phyloP scores from a whole-genome alignment of 495 filamentous ascomycete genomes.

The Aspergillus hancockii region DNA sequence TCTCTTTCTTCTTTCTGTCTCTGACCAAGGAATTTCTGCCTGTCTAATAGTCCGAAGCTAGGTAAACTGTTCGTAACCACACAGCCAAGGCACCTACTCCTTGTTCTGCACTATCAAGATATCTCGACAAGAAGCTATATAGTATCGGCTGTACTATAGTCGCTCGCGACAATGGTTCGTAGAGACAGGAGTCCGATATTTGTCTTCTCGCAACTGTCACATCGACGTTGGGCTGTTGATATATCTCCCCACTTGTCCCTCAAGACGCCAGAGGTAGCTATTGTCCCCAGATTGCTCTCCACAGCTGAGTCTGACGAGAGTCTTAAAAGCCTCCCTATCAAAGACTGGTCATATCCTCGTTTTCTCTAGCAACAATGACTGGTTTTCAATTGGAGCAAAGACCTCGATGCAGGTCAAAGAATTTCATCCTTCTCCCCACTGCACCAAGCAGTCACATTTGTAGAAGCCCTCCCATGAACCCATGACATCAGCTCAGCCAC shows the following conservation, averaged over 20 bases:
- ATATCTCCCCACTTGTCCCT: conserved; percentile 15
- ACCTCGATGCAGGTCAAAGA: conserved; percentile 15
- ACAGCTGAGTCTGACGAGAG: conserved; percentile 8
- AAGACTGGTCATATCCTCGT: conserved; percentile 15
- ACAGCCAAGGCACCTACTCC: conserved; percentile 49
- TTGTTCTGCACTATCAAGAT: conserved; percentile 65
- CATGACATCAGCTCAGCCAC: not conserved
- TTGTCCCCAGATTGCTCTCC: conserved; percentile 11
- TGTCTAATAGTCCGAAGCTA: conserved; percentile 52
- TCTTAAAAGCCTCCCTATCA: conserved; percentile 10
- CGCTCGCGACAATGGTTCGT: conserved; percentile 37
- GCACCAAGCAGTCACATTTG: conserved; percentile 10
- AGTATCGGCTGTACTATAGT: conserved; percentile 59
- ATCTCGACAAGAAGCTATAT: conserved; percentile 69
- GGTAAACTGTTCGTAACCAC: conserved; percentile 42
- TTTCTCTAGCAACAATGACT: conserved; percentile 17
- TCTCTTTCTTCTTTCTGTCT: conserved; percentile 37
- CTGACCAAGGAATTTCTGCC: conserved; percentile 33
- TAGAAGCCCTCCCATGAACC: conserved; percentile 17
- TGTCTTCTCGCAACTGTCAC: conserved; percentile 19
- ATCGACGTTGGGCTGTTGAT: conserved; percentile 22
- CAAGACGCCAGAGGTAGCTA: conserved; percentile 8
- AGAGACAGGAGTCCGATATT: conserved; percentile 25
- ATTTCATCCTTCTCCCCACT: conserved; percentile 10
- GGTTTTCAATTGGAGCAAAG: conserved; percentile 13